Conservation (phyloP, 495 filamentous ascomycete genomes). For the Hypoxylon intermedium region DNA sequence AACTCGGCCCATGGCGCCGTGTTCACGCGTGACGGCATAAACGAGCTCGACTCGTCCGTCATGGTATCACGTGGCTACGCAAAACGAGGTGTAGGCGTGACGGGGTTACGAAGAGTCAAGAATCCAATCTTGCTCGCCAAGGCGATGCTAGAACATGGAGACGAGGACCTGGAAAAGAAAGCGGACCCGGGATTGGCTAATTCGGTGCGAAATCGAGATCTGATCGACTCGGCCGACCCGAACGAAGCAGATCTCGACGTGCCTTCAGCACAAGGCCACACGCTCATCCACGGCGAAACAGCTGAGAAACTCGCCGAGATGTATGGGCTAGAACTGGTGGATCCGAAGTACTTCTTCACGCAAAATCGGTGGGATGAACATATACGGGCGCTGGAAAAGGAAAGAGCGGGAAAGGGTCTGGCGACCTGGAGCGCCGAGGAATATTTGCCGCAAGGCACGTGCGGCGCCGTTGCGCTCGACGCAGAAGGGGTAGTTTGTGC, state of each 20-base stretch:
- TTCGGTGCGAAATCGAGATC: background rate
- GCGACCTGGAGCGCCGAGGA: slow-evolving; percentile 59
- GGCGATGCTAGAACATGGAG: slow-evolving; percentile 71
- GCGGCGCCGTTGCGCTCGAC: slow-evolving; percentile 83
- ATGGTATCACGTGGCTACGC: slow-evolving; percentile 79
- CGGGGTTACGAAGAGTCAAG: slow-evolving; percentile 72
- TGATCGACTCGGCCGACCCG: background rate
- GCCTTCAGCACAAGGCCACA: slow-evolving; percentile 66
- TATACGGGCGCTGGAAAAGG: slow-evolving; percentile 65
- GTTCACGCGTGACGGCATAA: slow-evolving; percentile 80
- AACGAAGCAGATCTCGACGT: slow-evolving; percentile 43
- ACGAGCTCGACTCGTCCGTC: slow-evolving; percentile 88
- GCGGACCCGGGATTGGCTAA: background rate
- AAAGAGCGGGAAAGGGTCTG: slow-evolving; percentile 44
- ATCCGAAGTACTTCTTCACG: slow-evolving; percentile 78
- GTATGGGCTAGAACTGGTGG: slow-evolving; percentile 74
- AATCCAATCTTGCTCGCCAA: slow-evolving; percentile 80
- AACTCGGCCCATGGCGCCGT: slow-evolving; percentile 87
- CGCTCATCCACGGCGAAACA: slow-evolving; percentile 68
- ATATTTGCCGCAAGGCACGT: slow-evolving; percentile 82
- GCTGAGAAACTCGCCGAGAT: slow-evolving; percentile 69
- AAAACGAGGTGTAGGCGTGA: slow-evolving; percentile 80
- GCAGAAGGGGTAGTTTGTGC: slow-evolving; percentile 71
- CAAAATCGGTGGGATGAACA: slow-evolving; percentile 85
- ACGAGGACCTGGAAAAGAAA: slow-evolving; percentile 50